phyloP scores from a whole-genome alignment of 2,329 filamentous ascomycete species.

The Verruconis gallopava region DNA sequence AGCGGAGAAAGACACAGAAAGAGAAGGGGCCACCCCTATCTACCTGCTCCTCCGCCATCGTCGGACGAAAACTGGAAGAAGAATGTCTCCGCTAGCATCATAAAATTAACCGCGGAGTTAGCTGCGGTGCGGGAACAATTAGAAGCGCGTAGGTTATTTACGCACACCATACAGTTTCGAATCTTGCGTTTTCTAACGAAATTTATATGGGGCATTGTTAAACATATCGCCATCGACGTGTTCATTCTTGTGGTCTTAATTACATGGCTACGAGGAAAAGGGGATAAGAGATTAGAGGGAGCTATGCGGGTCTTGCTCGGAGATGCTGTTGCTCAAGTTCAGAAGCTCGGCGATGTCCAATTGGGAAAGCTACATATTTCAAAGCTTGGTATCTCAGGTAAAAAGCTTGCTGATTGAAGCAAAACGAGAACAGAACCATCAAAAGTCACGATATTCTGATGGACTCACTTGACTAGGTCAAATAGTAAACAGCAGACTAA shows the following conservation, averaged over 20 bases:
- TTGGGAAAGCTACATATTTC: conserved; percentile 2
- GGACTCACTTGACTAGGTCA: too few relatives aligned
- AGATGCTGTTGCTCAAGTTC: conserved; percentile 28
- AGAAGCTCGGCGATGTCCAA: conserved; percentile 17
- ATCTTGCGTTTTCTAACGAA: conserved; percentile 2
- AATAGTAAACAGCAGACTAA: too few relatives aligned
- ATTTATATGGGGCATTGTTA: conserved; percentile 48
- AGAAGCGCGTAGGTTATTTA: conserved; percentile 60
- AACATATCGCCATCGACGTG: conserved; percentile 63
- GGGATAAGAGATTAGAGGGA: conserved; percentile 60
- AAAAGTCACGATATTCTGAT: too few relatives aligned
- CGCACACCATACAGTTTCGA: conserved; percentile 42
- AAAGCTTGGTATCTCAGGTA: neutral
- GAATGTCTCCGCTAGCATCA: conserved; percentile 72
- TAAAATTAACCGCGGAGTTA: conserved; percentile 83
- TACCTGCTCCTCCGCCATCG: conserved; percentile 9
- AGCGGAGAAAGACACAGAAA: conserved; percentile 9
- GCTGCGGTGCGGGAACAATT: conserved; percentile 88
- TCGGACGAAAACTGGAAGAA: conserved; percentile 56
- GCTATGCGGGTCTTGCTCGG: conserved; percentile 53
- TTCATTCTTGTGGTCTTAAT: conserved; percentile 52
- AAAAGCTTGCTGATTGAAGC: neutral
- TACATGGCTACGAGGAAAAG: conserved; percentile 58
- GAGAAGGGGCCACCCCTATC: conserved; percentile 13
- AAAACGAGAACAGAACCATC: too few relatives aligned